A percentile compares a stretch with the other conserved stretches of the same genome.
These are phyloP conservation scores for Lathyrus oleraceus DNA, from an alignment of 306 rosid species.

Conservation along the genomic window DNA sequence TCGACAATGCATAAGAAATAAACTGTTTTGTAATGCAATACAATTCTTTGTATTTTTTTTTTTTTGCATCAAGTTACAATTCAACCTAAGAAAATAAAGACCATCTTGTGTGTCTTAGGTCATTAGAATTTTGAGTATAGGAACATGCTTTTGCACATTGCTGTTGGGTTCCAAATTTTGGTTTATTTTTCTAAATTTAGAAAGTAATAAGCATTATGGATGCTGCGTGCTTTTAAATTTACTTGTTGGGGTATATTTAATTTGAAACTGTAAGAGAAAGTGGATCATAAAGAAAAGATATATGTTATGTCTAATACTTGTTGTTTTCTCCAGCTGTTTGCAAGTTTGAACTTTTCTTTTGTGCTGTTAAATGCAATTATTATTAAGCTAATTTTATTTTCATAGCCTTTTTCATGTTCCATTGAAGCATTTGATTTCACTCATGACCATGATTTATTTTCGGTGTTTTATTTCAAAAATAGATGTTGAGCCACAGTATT, in stretches of 20 bases:
- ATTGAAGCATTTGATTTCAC: constrained; percentile 26
- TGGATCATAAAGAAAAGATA: constrained; percentile 8
- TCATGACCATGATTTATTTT: constrained; percentile 34
- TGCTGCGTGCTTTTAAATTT: not conserved
- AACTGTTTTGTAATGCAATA: constrained; percentile 14
- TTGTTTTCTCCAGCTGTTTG: constrained; percentile 24
- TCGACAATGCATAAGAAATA: constrained; percentile 19
- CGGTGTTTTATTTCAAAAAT: constrained; percentile 43
- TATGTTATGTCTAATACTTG: not conserved
- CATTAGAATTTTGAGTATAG: not conserved
- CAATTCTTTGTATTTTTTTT: constrained; percentile 6
- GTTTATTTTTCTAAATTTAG: constrained; percentile 8
- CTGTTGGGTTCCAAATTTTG: not conserved
- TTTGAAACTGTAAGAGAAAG: not conserved
- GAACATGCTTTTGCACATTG: constrained; percentile 9
- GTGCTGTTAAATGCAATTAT: not conserved
- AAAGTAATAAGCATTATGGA: not conserved
- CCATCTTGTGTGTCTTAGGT: constrained; percentile 1
- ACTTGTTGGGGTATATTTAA: not conserved
- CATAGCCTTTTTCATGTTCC: not conserved
- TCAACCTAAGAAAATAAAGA: constrained; percentile 17
- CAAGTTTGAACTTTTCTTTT: constrained; percentile 11
- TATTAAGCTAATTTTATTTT: not conserved
- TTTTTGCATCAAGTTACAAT: constrained; percentile 17
- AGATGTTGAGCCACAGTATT: constrained; percentile 93